Evolutionary conservation across 2,329 filamentous ascomycete genomes (phyloP), one percentile per base, ranked within the genome.

Genomic region (Didymella glomerata): DNA sequence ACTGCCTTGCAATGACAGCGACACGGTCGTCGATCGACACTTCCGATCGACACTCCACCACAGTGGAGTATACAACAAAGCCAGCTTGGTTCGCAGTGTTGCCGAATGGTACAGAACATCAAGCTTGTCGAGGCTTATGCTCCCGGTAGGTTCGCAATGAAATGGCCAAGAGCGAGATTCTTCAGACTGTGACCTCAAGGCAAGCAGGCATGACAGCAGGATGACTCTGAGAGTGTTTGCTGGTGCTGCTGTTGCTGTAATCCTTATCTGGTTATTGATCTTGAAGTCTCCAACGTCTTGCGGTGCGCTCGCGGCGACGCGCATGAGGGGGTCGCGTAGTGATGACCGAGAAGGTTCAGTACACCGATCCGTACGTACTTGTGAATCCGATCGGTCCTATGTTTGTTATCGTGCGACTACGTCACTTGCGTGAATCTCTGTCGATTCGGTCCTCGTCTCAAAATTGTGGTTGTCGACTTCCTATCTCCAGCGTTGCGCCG

Each of bases 401-500:
- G 27, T 34, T 10, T 46, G 44, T 38, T 42, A 42, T 44, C 27
- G 16, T 16, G 11, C 16, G 16, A 2, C 18, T 52, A 57, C 48
- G 48, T 57, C 54, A 57, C 47, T 16, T 13, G 13, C 25, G 7
- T 8, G 25, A 24, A 4, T 3, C 27, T 13, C n/a, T 34, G 18
- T 5, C 30, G n/a, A 22, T 42, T 44, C 41, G 20, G 27, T 42
- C 18, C 22, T 44, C 41, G 14, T 44, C 24, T 44, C 24, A 14
- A 44, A 27, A 4, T 3, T 27, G 24, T 27, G n/a, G 56, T 6
- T 18, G 36, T 8, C 36, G 10, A 22, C 27, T 30, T 34, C 34
- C 40, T 47, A 59, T 47, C 50, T 54, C 18, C 22, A 36, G 34
- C 9, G 24, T 28, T 16, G 14, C 18, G 22, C 18, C 22, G 20